Evolutionary conservation across 202 grass and related monocot genomes (phyloP), one percentile per base, ranked within the genome.

Genomic region (Musa balbisiana): DNA sequence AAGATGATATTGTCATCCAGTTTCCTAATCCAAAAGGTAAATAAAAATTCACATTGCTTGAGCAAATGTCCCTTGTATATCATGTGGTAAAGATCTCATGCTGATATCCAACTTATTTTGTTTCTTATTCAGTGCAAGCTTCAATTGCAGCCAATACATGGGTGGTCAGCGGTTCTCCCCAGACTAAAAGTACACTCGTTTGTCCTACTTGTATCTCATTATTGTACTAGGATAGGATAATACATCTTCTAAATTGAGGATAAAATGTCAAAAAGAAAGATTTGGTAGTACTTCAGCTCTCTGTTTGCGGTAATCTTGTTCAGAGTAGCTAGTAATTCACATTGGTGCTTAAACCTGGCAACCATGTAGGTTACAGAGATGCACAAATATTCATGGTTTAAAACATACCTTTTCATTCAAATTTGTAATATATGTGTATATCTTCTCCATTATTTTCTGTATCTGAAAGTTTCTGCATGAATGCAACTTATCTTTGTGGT

Each of bases 121-220:
- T 79, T 51, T 8, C 16, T 55, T 49, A 13, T 82, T 20, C 79
- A 97, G 93, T 97, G 84, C 93, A 97, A 90, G 93, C 93, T 77
- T 97, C 93, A 27, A 97, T 97, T 83, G 84, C 84, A 58, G 90
- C 93, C 76, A 97, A 93, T 82, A 97, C 93, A 76, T 97, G 93
- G 93, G 93, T 93, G 74, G 88, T 97, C 80, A 93, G 93, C 80
- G 93, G 93, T 82, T 91, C 88, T 60, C 93, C 93, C 82, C 93
- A 97, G 85, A 97, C 86, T 60, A 97, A 93, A 83, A 97, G 93
- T 97, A 93, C 62, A 86, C 73, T 73, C 19, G 20, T 56, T 49
- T 22, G 23, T 67, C 52, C 25, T 8, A 5, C 15, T 53, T n/a
- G 56, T 21, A 19, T 60, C n/a, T 60, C n/a, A 20, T 60, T 49